These are phyloP conservation scores for Penicillium aurantiogriseum DNA, from an alignment of 2,329 filamentous ascomycete genomes.

Conservation along the genomic window DNA sequence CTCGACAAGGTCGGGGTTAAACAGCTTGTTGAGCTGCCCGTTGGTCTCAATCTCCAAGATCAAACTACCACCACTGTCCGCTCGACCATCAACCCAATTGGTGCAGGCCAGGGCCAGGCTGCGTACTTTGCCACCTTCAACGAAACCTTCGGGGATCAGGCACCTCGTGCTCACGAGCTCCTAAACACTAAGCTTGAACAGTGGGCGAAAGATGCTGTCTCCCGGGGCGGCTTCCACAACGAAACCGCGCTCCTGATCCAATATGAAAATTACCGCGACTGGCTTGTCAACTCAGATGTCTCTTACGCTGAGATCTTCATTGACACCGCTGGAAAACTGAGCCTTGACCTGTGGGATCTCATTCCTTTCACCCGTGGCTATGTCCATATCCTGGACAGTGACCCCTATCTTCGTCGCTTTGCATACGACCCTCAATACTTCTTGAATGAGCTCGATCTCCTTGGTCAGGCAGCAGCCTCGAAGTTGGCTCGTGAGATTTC, in stretches of 20 bases:
- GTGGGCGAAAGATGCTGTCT: conserved; percentile 29
- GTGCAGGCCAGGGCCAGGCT: conserved; percentile 28
- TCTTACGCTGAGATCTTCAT: conserved; percentile 30
- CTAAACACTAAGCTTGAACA: conserved; percentile 27
- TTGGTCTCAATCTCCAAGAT: conserved; percentile 33
- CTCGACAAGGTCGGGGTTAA: conserved; percentile 18
- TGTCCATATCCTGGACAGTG: conserved; percentile 21
- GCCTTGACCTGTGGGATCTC: conserved; percentile 31
- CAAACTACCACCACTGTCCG: conserved; percentile 28
- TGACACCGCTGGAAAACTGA: conserved; percentile 25
- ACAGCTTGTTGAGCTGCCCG: conserved; percentile 27
- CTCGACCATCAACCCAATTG: conserved; percentile 9
- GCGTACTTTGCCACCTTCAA: conserved; percentile 31
- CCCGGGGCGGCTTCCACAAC: conserved; percentile 29
- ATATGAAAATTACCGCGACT: conserved; percentile 30
- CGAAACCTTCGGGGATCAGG: conserved; percentile 25
- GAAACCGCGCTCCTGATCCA: conserved; percentile 24
- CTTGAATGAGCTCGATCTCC: conserved; percentile 29
- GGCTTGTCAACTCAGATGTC: conserved; percentile 29
- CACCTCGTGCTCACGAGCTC: conserved; percentile 15
- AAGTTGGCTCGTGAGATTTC: conserved; percentile 28
- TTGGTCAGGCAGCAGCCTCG: conserved; percentile 28
- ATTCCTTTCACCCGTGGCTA: conserved; percentile 32
- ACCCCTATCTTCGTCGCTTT: conserved; percentile 27
- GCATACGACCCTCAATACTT: conserved; percentile 28